Conservation (phyloP, 2,329 filamentous ascomycete species). For the Drechmeria coniospora region DNA sequence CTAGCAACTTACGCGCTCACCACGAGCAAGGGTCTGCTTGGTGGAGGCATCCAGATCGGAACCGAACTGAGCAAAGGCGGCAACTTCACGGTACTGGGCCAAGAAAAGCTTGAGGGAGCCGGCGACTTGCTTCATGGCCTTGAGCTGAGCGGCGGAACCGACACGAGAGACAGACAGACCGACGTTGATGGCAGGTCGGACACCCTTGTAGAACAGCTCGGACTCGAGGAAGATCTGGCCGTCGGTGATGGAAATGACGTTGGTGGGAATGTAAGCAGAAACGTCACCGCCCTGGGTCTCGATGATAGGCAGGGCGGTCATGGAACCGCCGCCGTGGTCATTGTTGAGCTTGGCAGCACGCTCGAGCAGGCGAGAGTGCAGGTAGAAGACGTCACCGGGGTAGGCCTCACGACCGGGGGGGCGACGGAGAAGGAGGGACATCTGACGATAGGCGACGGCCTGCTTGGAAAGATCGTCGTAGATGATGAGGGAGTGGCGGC, state of each 20-base stretch:
- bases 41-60: constrained; percentile 97
- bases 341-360: constrained; percentile 98
- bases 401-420: constrained; percentile 98
- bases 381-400: constrained; percentile 98
- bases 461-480: constrained; percentile 97
- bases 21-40: constrained; percentile 95
- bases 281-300: constrained; percentile 99
- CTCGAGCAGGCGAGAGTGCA: constrained; percentile 97
- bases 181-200: constrained; percentile 99
- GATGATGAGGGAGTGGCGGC: constrained; percentile 78
- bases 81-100: constrained; percentile 99
- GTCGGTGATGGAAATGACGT: constrained; percentile 99
- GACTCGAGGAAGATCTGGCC: constrained; percentile 99
- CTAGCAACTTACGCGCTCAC: constrained; percentile 68
- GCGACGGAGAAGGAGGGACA: constrained; percentile 95
- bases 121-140: constrained; percentile 99
- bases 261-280: constrained; percentile 99
- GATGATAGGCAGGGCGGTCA: constrained; percentile 94
- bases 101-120: constrained; percentile 99
- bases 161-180: constrained; percentile 99
- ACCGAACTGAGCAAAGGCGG: constrained; percentile 99
- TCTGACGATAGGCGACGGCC: constrained; percentile 94
- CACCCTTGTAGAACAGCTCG: constrained; percentile 99
- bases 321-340: constrained; percentile 85
- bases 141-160: constrained; percentile 97